Percentiles rank a stretch among this genome's conserved stretches.
These are phyloP conservation scores for Triangularia setosa DNA, from an alignment of 2,329 filamentous ascomycete genomes.

Conservation along the genomic window DNA sequence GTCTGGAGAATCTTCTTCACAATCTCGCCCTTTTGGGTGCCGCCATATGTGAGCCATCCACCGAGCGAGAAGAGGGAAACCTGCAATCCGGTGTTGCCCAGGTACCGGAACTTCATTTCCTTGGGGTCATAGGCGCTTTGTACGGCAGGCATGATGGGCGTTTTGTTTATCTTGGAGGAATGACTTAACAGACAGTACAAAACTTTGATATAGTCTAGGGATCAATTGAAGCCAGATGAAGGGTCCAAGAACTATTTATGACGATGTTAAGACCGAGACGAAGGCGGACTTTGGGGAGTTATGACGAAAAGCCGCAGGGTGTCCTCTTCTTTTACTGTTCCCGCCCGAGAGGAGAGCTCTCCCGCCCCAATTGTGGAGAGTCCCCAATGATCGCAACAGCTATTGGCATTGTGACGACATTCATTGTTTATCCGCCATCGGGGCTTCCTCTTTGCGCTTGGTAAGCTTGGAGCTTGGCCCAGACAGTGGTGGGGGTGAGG, in stretches of 20 bases:
- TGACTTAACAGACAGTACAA: background rate
- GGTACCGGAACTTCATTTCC: slow-evolving; percentile 67
- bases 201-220: background rate
- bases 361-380: slow-evolving; percentile 8
- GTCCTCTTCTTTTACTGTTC: background rate
- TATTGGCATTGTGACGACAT: slow-evolving; percentile 24
- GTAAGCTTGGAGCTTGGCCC: background rate
- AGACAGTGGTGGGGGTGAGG: background rate
- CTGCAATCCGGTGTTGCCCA: slow-evolving; percentile 68
- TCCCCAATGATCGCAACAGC: slow-evolving; percentile 15
- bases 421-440: slow-evolving; percentile 7
- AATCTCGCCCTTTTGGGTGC: slow-evolving; percentile 39
- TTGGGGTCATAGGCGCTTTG: slow-evolving; percentile 28
- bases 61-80: slow-evolving; percentile 70
- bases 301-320: slow-evolving; percentile 3
- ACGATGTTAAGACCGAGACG: background rate
- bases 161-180: background rate
- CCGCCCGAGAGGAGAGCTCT: background rate
- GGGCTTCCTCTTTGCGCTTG: background rate
- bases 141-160: slow-evolving; percentile 15
- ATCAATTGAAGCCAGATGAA: background rate
- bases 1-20: slow-evolving; percentile 43
- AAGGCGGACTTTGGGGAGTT: background rate
- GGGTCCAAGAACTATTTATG: background rate
- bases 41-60: slow-evolving; percentile 71